phyloP scores from a whole-genome alignment of 306 rosid species.

The Arachis stenosperma region DNA sequence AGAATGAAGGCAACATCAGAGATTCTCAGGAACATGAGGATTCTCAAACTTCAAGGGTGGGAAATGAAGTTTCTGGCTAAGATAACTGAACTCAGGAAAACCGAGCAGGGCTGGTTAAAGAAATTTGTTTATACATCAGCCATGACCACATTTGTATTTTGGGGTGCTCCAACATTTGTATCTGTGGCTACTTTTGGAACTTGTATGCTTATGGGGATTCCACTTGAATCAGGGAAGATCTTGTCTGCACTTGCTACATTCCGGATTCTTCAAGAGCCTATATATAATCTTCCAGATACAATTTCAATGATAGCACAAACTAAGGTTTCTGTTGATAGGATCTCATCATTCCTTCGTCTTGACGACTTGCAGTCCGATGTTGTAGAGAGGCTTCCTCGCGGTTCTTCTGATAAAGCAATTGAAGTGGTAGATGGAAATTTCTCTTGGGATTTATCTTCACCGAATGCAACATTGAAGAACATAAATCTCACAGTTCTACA shows the following conservation, averaged over 20 bases:
- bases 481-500: conserved; percentile 26
- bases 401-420: conserved; percentile 33
- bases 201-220: conserved; percentile 38
- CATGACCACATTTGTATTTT: conserved; percentile 32
- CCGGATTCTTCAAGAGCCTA: conserved; percentile 39
- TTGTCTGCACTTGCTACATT: conserved; percentile 48
- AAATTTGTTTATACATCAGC: conserved; percentile 7
- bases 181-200: conserved; percentile 45
- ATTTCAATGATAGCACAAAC: conserved; percentile 39
- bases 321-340: conserved; percentile 45
- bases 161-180: conserved; percentile 44
- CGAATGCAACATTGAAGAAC: conserved; percentile 24
- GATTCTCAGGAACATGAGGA: conserved; percentile 50
- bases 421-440: conserved; percentile 41
- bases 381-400: conserved; percentile 32
- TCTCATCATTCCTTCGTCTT: conserved; percentile 40
- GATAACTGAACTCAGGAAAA: conserved; percentile 27
- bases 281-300: conserved; percentile 38
- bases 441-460: conserved; percentile 38
- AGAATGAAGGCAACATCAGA: conserved; percentile 48
- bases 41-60: conserved; percentile 52
- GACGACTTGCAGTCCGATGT: conserved; percentile 31
- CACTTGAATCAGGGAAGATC: conserved; percentile 47
- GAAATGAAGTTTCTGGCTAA: conserved; percentile 48
- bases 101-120: conserved; percentile 39